phyloP scores from a whole-genome alignment of 164 flowering plant genomes.

The Berberis thunbergii region DNA sequence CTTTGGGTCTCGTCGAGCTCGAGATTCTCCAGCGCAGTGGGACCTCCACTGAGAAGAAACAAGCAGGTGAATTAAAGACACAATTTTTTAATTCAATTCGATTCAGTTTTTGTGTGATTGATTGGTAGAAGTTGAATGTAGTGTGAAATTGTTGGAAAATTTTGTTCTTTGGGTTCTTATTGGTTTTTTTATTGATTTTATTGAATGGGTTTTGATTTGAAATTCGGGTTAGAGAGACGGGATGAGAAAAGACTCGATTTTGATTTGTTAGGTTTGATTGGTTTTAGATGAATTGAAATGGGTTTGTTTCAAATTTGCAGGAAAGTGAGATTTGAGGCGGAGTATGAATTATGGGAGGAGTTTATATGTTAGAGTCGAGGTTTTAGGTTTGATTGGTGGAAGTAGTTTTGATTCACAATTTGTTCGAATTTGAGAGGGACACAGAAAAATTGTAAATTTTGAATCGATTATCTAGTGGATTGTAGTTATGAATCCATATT shows the following conservation, averaged over 20 bases:
- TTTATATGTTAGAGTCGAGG: background rate
- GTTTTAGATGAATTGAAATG: background rate
- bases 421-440: background rate
- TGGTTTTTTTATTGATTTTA: too few species aligned
- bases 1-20: slow-evolving; percentile 43
- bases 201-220: background rate
- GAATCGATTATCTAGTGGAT: background rate
- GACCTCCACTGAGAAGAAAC: slow-evolving; percentile 35
- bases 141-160: background rate
- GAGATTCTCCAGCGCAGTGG: slow-evolving; percentile 40
- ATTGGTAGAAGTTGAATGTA: background rate
- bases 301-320: background rate
- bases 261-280: background rate
- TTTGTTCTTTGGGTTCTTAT: too few species aligned
- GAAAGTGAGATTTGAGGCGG: background rate
- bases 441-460: background rate
- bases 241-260: background rate
- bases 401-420: background rate
- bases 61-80: slow-evolving; percentile 21
- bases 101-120: background rate
- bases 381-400: background rate
- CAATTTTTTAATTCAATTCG: background rate
- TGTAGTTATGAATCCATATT: too few species aligned
- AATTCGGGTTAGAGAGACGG: background rate
- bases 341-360: background rate